Percentiles rank a stretch among this genome's conserved stretches.
Conservation (phyloP, 2,329 filamentous ascomycete species). For the Aspergillus tamarii region DNA sequence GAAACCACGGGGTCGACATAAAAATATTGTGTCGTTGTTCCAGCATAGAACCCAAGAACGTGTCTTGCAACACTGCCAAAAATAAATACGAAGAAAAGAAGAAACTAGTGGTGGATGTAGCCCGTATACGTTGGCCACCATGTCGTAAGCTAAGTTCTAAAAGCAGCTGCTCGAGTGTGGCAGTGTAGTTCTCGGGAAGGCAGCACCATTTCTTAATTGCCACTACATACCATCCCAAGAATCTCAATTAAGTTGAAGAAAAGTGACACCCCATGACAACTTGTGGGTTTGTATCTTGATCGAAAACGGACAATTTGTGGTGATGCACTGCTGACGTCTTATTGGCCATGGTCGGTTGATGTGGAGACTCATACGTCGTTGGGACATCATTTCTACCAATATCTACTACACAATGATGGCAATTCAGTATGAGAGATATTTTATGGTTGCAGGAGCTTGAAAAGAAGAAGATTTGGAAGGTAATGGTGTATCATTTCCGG, state of each 20-base stretch:
- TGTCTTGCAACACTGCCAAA: neutral
- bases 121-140: neutral
- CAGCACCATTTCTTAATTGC: slow-evolving; percentile 1
- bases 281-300: neutral
- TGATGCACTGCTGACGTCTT: too few relatives aligned
- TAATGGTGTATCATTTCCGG: neutral
- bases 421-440: neutral
- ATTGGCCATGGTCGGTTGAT: neutral
- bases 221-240: neutral
- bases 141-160: slow-evolving; percentile 3
- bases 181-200: neutral
- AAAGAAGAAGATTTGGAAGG: neutral
- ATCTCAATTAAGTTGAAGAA: too few relatives aligned
- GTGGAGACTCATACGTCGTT: slow-evolving; percentile 5
- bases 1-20: too few relatives aligned
- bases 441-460: too few relatives aligned
- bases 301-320: neutral
- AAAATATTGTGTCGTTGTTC: neutral
- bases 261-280: neutral
- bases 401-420: neutral
- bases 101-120: neutral
- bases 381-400: neutral
- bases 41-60: neutral
- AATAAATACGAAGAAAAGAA: neutral
- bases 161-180: slow-evolving; percentile 1